A percentile compares a stretch with the other conserved stretches of the same genome.
These are phyloP conservation scores for Dryas octopetala DNA, from an alignment of 306 rosid genomes.

Conservation along the genomic window DNA sequence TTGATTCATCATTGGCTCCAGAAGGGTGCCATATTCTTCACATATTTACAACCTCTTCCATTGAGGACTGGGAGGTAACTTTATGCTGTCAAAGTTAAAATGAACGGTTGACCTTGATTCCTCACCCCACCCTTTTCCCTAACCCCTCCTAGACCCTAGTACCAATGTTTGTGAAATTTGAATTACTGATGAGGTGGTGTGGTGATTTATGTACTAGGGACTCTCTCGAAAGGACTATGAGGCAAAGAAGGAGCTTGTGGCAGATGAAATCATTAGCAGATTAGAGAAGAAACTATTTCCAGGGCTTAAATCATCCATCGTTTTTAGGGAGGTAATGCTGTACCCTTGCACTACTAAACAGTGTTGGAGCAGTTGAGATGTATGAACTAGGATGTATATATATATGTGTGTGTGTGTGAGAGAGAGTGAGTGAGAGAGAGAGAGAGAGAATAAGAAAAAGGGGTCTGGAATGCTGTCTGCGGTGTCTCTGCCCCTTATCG, in stretches of 20 bases:
- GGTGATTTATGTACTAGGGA: slow-evolving; percentile 49
- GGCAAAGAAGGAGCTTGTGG: slow-evolving; percentile 80
- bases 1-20: slow-evolving; percentile 89
- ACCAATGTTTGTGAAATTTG: slow-evolving; percentile 7
- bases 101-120: slow-evolving; percentile 20
- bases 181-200: slow-evolving; percentile 4
- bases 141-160: not conserved
- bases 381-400: not conserved
- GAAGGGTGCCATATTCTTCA: slow-evolving; percentile 88
- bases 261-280: slow-evolving; percentile 73
- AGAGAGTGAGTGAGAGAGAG: not conserved
- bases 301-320: slow-evolving; percentile 67
- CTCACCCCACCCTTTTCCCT: slow-evolving; percentile 12
- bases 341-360: slow-evolving; percentile 18
- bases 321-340: slow-evolving; percentile 69
- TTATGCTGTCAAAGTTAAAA: slow-evolving; percentile 21
- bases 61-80: slow-evolving; percentile 85
- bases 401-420: not conserved
- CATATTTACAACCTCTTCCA: slow-evolving; percentile 88
- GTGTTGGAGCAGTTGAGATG: not conserved
- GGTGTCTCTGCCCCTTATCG: too few relatives aligned
- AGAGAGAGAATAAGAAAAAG: not conserved
- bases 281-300: slow-evolving; percentile 85
- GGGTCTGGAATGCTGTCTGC: too few relatives aligned
- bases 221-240: slow-evolving; percentile 68